phyloP scores from a whole-genome alignment of 2,329 filamentous ascomycete genomes.

The Stagonosporopsis tanaceti region DNA sequence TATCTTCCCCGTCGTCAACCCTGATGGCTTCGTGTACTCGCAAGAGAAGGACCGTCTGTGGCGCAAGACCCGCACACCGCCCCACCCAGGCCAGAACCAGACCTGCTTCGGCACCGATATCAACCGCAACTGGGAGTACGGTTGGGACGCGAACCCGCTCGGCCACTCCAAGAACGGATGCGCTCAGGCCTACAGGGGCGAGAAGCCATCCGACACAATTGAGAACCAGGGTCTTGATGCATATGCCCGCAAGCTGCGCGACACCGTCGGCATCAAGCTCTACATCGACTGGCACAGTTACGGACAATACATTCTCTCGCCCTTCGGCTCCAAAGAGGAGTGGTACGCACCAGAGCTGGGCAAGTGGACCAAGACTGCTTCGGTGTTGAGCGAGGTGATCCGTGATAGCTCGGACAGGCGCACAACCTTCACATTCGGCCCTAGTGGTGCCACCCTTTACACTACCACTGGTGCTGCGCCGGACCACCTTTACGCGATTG shows the following conservation, averaged over 20 bases:
- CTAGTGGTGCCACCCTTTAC: conserved; percentile 68
- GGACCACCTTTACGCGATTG: conserved; percentile 54
- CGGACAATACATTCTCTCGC: conserved; percentile 65
- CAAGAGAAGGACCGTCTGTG: conserved; percentile 46
- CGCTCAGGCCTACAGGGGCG: conserved; percentile 42
- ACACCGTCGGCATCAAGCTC: conserved; percentile 61
- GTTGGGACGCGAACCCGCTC: conserved; percentile 37
- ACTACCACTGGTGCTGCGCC: conserved; percentile 56
- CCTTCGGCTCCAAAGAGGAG: conserved; percentile 66
- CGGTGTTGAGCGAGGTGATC: conserved; percentile 59
- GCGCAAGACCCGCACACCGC: conserved; percentile 46
- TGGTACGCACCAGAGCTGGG: conserved; percentile 56
- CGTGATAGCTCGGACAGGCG: conserved; percentile 48
- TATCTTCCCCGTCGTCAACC: conserved; percentile 35
- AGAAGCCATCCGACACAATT: conserved; percentile 36
- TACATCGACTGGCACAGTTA: conserved; percentile 72
- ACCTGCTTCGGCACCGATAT: conserved; percentile 45
- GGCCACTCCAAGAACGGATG: conserved; percentile 43
- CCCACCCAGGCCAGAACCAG: conserved; percentile 32
- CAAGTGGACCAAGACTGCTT: conserved; percentile 60
- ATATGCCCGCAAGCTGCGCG: conserved; percentile 55
- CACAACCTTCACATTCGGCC: conserved; percentile 53
- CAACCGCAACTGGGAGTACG: conserved; percentile 47
- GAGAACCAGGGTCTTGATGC: conserved; percentile 52
- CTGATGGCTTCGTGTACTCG: conserved; percentile 43